Percentiles rank a stretch among this genome's conserved stretches.
phyloP scores from a whole-genome alignment of 257 asterid species.

The Paulownia fortunei region DNA sequence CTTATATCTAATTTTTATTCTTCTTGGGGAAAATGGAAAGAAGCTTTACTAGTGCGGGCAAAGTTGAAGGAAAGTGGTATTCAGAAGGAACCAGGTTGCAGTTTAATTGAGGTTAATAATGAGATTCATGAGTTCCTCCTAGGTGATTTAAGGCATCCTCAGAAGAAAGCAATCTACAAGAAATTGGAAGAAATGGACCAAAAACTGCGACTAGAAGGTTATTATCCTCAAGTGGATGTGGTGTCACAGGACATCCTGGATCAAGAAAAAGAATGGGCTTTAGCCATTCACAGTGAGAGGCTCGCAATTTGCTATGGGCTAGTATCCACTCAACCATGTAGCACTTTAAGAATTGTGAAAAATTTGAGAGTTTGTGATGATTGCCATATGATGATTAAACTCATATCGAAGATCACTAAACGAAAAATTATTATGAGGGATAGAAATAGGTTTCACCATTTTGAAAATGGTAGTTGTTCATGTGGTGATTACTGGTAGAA shows the following conservation, averaged over 20 bases:
- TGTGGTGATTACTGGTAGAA: slow-evolving; percentile 66
- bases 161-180: slow-evolving; percentile 51
- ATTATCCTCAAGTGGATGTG: slow-evolving; percentile 44
- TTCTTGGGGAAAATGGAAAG: slow-evolving; percentile 50
- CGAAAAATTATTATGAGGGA: slow-evolving; percentile 56
- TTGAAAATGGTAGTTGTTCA: slow-evolving; percentile 62
- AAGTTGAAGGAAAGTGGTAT: slow-evolving; percentile 49
- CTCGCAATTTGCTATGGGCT: slow-evolving; percentile 64
- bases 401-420: slow-evolving; percentile 44
- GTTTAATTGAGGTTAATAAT: slow-evolving; percentile 50
- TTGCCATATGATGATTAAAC: slow-evolving; percentile 60
- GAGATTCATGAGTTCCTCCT: slow-evolving; percentile 55
- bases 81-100: slow-evolving; percentile 63
- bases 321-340: slow-evolving; percentile 39
- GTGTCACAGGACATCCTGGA: slow-evolving; percentile 52
- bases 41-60: slow-evolving; percentile 41
- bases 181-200: slow-evolving; percentile 46
- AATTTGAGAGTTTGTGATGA: slow-evolving; percentile 63
- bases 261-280: slow-evolving; percentile 49
- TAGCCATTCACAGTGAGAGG: slow-evolving; percentile 64
- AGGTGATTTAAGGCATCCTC: slow-evolving; percentile 63
- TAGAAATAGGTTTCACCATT: slow-evolving; percentile 70
- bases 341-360: slow-evolving; percentile 51
- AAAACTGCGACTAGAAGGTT: slow-evolving; percentile 44
- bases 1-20: slow-evolving; percentile 56